These are phyloP conservation scores for Hortiboletus flavorubellus DNA, from an alignment of 768 basidiomycete genomes.

Conservation along the genomic window DNA sequence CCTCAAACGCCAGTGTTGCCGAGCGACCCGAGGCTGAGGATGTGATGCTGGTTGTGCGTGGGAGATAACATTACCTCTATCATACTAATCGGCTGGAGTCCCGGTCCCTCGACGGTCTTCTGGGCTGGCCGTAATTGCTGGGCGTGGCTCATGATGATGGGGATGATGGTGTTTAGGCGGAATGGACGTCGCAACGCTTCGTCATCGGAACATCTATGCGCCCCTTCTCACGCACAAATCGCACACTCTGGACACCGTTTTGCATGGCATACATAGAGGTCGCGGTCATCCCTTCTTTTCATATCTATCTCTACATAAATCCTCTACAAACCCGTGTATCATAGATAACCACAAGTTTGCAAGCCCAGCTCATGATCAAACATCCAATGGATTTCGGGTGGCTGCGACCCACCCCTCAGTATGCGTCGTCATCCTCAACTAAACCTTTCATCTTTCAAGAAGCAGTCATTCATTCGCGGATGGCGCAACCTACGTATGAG, in stretches of 20 bases:
- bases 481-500: neutral
- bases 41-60: neutral
- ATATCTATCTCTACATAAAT: neutral
- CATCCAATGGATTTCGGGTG: neutral
- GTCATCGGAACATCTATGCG: neutral
- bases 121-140: neutral
- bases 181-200: neutral
- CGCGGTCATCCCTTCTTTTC: neutral
- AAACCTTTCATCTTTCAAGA: neutral
- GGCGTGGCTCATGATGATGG: neutral
- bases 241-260: neutral
- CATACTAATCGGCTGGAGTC: neutral
- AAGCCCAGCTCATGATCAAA: slow-evolving; percentile 2
- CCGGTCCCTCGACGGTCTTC: neutral
- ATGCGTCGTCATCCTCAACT: no score
- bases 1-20: neutral
- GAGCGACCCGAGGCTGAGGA: neutral
- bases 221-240: neutral
- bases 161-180: no score
- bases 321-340: neutral
- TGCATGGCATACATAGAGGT: slow-evolving; percentile 10
- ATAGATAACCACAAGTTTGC: neutral
- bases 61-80: neutral
- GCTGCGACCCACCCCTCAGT: no score
- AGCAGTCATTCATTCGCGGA: neutral